Evolutionary conservation across 495 filamentous ascomycete species (phyloP).

Genomic region (Penicillium soppii): DNA sequence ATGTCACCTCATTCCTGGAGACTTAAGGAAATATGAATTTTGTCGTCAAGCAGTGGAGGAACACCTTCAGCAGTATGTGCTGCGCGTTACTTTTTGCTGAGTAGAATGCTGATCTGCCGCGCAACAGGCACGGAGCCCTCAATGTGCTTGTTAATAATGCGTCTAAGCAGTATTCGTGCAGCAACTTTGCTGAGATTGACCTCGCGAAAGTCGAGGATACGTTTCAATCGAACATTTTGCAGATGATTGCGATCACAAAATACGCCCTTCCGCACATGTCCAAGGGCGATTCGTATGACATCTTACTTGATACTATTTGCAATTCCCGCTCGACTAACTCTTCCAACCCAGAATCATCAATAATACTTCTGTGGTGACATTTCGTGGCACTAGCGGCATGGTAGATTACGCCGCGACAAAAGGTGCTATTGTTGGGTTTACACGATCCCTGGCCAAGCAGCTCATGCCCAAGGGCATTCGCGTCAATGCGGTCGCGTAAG

Average conservation of each 20-base stretch:
- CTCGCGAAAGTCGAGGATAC: conserved; percentile 50
- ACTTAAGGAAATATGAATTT: conserved; percentile 46
- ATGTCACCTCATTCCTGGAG: conserved; percentile 47
- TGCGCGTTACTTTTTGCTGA: background rate
- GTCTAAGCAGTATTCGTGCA: conserved; percentile 52
- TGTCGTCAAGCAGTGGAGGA: conserved; percentile 50
- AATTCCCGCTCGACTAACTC: too few species aligned
- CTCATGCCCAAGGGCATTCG: conserved; percentile 59
- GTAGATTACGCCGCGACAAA: too few species aligned
- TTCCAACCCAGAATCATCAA: too few species aligned
- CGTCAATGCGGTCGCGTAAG: conserved; percentile 63
- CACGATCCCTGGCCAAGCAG: conserved; percentile 53
- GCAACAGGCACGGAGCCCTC: conserved; percentile 41
- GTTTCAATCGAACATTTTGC: conserved; percentile 59
- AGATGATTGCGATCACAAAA: conserved; percentile 63
- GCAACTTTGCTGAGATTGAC: conserved; percentile 52
- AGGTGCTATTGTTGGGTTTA: conserved; percentile 64
- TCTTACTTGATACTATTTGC: too few species aligned
- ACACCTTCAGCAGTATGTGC: conserved; percentile 46
- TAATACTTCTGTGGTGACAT: background rate
- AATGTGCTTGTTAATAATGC: conserved; percentile 65
- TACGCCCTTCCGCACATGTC: conserved; percentile 58
- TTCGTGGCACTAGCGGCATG: too few species aligned
- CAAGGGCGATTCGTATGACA: too few species aligned
- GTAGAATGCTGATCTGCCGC: background rate